Evolutionary conservation across 2,329 filamentous ascomycete species (phyloP), one percentile per base, ranked within the genome.

Genomic region (Penicillium sumatraense): DNA sequence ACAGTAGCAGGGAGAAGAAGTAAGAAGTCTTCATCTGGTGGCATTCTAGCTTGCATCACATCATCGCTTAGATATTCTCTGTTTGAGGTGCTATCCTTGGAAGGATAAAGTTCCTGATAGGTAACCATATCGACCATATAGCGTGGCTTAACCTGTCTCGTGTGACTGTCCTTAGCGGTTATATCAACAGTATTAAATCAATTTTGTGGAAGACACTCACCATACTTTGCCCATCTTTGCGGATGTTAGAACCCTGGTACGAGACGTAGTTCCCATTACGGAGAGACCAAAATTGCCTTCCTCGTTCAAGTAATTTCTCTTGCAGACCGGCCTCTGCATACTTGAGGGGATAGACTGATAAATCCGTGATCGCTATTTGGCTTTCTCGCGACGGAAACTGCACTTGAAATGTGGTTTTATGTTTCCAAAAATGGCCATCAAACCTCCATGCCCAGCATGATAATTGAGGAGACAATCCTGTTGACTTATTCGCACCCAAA

Each of bases 121-220:
- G 45, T 48, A 4, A 48, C 5, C 45, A 48, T 48, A 21, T 48
- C 45, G 13, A 48, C 27, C 45, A 48, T 48, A 23, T 48, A 48
- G 2, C 45, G 45, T 33, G 3, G 27, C 13, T 48, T n/a, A 3
- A 20, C 16, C 45, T 48, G 20, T n/a, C n/a, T n/a, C n/a, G n/a
- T n/a, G n/a, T n/a, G n/a, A n/a, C n/a, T n/a, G n/a, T n/a, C n/a
- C n/a, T n/a, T n/a, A n/a, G n/a, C n/a, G n/a, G n/a, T n/a, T n/a
- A n/a, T n/a, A n/a, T n/a, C n/a, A n/a, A n/a, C n/a, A n/a, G 4
- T 20, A 29, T 8, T 7, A 23, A 5, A 4, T 33, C 26, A 33
- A 29, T 3, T 18, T 18, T 49, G 9, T 27, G 38, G 18, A 6
- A 2, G 7, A 40, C 5, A 11, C 47, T 49, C 38, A 38, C 47